These are phyloP conservation scores for Debaryomycetaceae sp. DNA, from an alignment of 1,139 yeast species.

Conservation along the genomic window DNA sequence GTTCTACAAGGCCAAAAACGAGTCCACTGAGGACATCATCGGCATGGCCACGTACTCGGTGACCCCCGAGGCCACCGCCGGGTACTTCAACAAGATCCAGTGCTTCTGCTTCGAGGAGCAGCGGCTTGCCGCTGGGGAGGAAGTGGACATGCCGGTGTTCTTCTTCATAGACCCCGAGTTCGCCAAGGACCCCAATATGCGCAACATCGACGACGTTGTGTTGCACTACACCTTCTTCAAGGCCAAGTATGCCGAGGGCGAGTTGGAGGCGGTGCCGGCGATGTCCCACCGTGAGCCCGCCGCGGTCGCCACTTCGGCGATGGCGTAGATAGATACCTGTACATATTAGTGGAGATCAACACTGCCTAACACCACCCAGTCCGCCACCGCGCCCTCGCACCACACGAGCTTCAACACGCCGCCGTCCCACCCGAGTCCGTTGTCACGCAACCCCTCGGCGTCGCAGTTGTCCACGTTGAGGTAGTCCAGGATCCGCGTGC, in stretches of 20 bases:
- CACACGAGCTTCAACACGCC: constrained; percentile 67
- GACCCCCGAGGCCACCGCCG: constrained; percentile 94
- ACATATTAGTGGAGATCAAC: constrained; percentile 36
- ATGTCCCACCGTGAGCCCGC: background rate
- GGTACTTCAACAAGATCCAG: constrained; percentile 92
- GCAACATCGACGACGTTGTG: constrained; percentile 84
- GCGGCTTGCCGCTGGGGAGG: constrained; percentile 89
- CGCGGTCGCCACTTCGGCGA: background rate
- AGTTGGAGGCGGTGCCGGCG: constrained; percentile 38
- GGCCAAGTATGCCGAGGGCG: constrained; percentile 48
- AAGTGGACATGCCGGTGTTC: constrained; percentile 98
- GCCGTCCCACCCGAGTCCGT: constrained; percentile 54
- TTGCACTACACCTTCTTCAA: constrained; percentile 90
- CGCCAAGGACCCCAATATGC: constrained; percentile 90
- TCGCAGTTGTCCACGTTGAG: constrained; percentile 51
- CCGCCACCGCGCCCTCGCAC: constrained; percentile 71
- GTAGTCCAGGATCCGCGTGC: constrained; percentile 66
- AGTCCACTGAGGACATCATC: constrained; percentile 81
- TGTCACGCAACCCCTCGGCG: constrained; percentile 29
- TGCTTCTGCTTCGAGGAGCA: constrained; percentile 99
- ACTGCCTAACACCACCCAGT: constrained; percentile 68
- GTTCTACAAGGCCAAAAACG: constrained; percentile 87
- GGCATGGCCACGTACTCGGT: constrained; percentile 99
- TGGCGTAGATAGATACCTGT: constrained; percentile 1
- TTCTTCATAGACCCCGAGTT: constrained; percentile 98